Conservation (phyloP, 139 green algal genomes). For the Asterochloris sp. region DNA sequence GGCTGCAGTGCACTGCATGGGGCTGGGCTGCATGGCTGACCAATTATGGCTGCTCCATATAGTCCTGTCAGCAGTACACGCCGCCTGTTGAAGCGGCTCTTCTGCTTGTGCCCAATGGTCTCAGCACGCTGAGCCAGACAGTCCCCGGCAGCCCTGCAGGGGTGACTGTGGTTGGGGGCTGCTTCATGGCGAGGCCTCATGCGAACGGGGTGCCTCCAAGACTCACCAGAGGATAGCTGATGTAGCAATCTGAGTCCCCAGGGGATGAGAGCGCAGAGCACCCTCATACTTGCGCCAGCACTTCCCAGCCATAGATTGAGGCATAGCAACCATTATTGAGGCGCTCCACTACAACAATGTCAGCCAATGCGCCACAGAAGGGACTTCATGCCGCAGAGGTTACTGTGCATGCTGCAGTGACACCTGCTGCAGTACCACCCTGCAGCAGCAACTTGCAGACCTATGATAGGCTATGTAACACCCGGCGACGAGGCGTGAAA, state of each 20-base stretch:
- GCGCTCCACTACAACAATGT: no score
- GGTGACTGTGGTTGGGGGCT: not conserved
- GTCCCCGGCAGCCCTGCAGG: slow-evolving; percentile 7
- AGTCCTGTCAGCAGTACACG: slow-evolving; percentile 1
- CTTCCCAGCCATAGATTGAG: not conserved
- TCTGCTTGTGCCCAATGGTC: not conserved
- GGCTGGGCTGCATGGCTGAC: not conserved
- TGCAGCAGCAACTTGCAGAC: no score
- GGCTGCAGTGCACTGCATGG: not conserved
- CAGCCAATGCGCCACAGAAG: no score
- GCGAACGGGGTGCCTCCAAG: not conserved
- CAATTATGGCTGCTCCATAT: slow-evolving; percentile 11
- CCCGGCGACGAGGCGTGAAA: no score
- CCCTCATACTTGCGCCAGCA: slow-evolving; percentile 11
- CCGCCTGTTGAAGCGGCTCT: not conserved
- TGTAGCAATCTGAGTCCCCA: not conserved
- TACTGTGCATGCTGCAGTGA: no score
- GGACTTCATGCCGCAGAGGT: no score
- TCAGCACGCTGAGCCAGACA: slow-evolving; percentile 9
- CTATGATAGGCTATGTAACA: no score
- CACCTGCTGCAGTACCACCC: no score
- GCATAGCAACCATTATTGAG: no score
- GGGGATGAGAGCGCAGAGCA: not conserved
- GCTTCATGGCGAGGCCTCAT: not conserved
- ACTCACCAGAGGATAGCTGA: slow-evolving; percentile 5